Percentiles rank a stretch among this genome's conserved stretches.
These are phyloP conservation scores for Albizia julibrissin DNA, from an alignment of 306 rosid species.

Conservation along the genomic window DNA sequence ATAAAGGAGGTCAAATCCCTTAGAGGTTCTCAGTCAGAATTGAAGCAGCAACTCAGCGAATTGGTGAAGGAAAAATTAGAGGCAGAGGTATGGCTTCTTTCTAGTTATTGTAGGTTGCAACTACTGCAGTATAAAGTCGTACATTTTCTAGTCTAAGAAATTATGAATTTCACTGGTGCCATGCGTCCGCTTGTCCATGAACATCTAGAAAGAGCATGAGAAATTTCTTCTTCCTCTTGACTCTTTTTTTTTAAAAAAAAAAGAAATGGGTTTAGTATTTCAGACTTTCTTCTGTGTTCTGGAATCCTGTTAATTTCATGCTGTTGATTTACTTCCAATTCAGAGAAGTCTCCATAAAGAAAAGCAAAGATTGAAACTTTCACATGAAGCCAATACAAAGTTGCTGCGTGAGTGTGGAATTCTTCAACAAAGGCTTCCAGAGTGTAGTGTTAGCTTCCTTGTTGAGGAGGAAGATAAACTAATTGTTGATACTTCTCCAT, in stretches of 20 bases:
- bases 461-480: slow-evolving; percentile 86
- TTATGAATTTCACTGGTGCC: slow-evolving; percentile 19
- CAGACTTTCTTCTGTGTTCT: slow-evolving; percentile 1
- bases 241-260: not conserved
- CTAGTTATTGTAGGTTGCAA: slow-evolving; percentile 33
- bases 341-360: slow-evolving; percentile 76
- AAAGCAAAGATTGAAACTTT: slow-evolving; percentile 62
- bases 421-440: slow-evolving; percentile 78
- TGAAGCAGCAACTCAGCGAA: slow-evolving; percentile 78
- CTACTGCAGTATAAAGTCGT: slow-evolving; percentile 10
- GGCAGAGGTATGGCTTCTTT: slow-evolving; percentile 64
- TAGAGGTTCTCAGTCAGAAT: slow-evolving; percentile 68
- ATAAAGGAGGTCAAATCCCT: slow-evolving; percentile 89
- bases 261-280: not conserved
- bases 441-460: slow-evolving; percentile 86
- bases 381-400: slow-evolving; percentile 60
- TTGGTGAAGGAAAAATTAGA: slow-evolving; percentile 78
- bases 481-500: slow-evolving; percentile 65
- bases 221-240: slow-evolving; percentile 4
- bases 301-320: slow-evolving; percentile 24
- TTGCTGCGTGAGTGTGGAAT: slow-evolving; percentile 83
- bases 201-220: not conserved
- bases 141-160: slow-evolving; percentile 25
- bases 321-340: slow-evolving; percentile 32
- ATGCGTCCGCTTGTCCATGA: not conserved